Conservation (phyloP, 768 basidiomycete genomes). For the Chalciporus sphaerocephalus region DNA sequence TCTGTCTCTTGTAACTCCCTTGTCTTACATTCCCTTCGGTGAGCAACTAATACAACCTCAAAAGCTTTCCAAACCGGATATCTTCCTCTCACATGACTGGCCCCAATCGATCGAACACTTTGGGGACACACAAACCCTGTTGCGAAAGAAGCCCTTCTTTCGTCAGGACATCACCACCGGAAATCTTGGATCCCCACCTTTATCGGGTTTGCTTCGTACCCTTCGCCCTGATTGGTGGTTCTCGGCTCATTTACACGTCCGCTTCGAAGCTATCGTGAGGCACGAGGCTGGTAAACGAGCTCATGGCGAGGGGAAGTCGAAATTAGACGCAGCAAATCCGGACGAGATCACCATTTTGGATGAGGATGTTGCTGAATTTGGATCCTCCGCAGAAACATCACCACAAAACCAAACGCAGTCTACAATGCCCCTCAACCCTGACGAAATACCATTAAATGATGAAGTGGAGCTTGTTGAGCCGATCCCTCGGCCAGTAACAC, state of each 20-base stretch:
- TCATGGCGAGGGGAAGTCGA: not conserved
- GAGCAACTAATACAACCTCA: not conserved
- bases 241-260: conserved; percentile 83
- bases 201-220: conserved; percentile 69
- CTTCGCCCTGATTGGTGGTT: conserved; percentile 89
- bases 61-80: conserved; percentile 56
- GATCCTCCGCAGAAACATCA: conserved; percentile 1
- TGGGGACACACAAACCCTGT: conserved; percentile 61
- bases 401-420: conserved; percentile 33
- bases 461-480: conserved; percentile 43
- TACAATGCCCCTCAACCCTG: conserved; percentile 39
- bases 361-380: conserved; percentile 24
- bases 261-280: conserved; percentile 68
- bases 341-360: conserved; percentile 41
- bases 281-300: conserved; percentile 33
- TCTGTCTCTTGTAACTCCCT: conserved; percentile 58
- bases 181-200: conserved; percentile 79
- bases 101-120: conserved; percentile 79
- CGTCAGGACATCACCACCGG: conserved; percentile 61
- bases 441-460: conserved; percentile 48
- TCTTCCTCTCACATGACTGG: conserved; percentile 98
- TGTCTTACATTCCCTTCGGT: not conserved
- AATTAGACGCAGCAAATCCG: conserved; percentile 22
- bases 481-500: conserved; percentile 25
- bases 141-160: conserved; percentile 78